phyloP scores from a whole-genome alignment of 768 basidiomycete species.

The Pisolithus orientalis region DNA sequence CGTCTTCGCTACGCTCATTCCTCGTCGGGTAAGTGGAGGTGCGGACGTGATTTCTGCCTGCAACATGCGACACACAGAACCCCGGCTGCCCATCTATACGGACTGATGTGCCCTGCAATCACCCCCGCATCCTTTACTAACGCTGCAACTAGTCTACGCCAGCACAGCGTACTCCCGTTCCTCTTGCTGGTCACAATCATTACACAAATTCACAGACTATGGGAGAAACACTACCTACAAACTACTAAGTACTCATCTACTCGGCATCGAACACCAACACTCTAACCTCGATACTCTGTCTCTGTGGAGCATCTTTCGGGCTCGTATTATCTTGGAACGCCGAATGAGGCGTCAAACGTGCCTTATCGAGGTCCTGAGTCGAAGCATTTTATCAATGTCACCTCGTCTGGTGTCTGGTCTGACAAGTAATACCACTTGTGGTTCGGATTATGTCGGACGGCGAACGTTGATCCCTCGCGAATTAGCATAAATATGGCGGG shows the following conservation, averaged over 20 bases:
- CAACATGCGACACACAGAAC: too few species aligned
- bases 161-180: too few species aligned
- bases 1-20: too few species aligned
- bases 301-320: conserved; percentile 29
- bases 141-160: too few species aligned
- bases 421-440: conserved; percentile 37
- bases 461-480: conserved; percentile 30
- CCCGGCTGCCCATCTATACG: too few species aligned
- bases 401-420: conserved; percentile 36
- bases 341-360: conserved; percentile 37
- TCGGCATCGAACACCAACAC: conserved; percentile 37
- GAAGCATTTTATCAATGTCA: conserved; percentile 39
- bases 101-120: too few species aligned
- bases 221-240: too few species aligned
- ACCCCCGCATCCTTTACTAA: too few species aligned
- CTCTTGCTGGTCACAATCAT: too few species aligned
- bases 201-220: too few species aligned
- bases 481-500: conserved; percentile 30
- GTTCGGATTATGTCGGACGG: conserved; percentile 29
- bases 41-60: too few species aligned
- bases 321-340: conserved; percentile 34
- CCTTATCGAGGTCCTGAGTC: conserved; percentile 36
- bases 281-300: conserved; percentile 40
- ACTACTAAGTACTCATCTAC: conserved; percentile 9
- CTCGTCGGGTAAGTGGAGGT: too few species aligned